Conservation (phyloP, 2,329 filamentous ascomycete species). For the Ceratocystis papillata region DNA sequence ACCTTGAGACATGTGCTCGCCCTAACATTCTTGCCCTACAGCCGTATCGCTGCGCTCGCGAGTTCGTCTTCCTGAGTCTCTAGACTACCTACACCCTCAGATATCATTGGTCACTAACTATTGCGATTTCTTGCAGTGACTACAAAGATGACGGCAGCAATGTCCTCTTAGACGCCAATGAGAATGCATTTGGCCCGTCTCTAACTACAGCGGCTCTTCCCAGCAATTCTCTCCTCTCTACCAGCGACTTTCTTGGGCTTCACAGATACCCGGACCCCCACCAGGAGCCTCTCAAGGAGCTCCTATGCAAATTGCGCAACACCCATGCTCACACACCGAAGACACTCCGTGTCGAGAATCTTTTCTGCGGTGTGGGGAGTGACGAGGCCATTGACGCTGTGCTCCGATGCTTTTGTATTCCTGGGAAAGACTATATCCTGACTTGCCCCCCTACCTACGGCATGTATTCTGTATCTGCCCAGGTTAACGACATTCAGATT, state of each 20-base stretch:
- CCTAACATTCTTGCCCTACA: slow-evolving; percentile 66
- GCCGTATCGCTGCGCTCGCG: slow-evolving; percentile 71
- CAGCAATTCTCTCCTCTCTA: slow-evolving; percentile 32
- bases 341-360: slow-evolving; percentile 63
- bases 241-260: slow-evolving; percentile 64
- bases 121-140: slow-evolving; percentile 50
- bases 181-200: slow-evolving; percentile 88
- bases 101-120: background rate
- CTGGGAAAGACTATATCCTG: slow-evolving; percentile 78
- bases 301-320: slow-evolving; percentile 78
- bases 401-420: slow-evolving; percentile 83
- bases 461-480: slow-evolving; percentile 92
- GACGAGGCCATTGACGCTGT: slow-evolving; percentile 96
- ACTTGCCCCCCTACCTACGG: slow-evolving; percentile 95
- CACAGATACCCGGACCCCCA: slow-evolving; percentile 96
- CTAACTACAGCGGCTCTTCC: slow-evolving; percentile 43
- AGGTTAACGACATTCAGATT: slow-evolving; percentile 82
- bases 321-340: slow-evolving; percentile 68
- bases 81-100: background rate
- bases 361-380: slow-evolving; percentile 91
- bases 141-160: slow-evolving; percentile 98
- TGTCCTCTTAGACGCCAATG: slow-evolving; percentile 91
- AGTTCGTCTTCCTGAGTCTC: slow-evolving; percentile 43
- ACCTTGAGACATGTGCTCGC: slow-evolving; percentile 62
- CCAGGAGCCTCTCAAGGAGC: slow-evolving; percentile 74